These are phyloP conservation scores for Quercus variabilis DNA, from an alignment of 306 rosid species.

Conservation along the genomic window DNA sequence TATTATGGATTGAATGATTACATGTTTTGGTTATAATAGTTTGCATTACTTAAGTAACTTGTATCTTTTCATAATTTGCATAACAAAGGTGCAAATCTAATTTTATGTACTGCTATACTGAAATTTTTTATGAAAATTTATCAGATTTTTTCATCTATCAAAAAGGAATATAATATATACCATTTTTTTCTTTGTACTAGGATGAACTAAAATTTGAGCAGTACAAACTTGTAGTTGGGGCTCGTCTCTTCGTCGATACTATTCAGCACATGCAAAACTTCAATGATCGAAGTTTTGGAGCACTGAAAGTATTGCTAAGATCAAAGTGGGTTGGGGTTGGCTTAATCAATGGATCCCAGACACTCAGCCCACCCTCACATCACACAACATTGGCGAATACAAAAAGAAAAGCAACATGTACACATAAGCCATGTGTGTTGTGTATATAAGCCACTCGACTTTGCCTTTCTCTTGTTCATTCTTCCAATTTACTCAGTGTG, in stretches of 20 bases:
- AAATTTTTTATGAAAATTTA: too few species aligned
- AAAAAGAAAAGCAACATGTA: neutral
- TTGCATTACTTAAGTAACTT: neutral
- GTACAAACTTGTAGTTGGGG: constrained; percentile 54
- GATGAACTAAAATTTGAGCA: constrained; percentile 73
- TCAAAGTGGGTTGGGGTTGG: constrained; percentile 15
- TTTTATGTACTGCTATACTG: neutral
- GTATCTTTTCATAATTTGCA: neutral
- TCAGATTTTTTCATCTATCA: too few species aligned
- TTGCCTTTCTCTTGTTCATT: neutral
- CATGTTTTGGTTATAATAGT: neutral
- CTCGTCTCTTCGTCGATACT: constrained; percentile 41
- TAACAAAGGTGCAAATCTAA: neutral
- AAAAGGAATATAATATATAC: too few species aligned
- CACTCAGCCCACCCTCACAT: neutral
- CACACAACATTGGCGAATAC: too few species aligned
- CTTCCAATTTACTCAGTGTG: neutral
- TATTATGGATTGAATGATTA: neutral
- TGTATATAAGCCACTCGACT: neutral
- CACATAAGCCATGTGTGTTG: neutral
- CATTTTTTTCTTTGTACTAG: constrained; percentile 40
- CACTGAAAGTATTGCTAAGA: constrained; percentile 26
- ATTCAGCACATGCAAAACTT: constrained; percentile 55
- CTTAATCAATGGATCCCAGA: neutral
- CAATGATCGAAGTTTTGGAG: constrained; percentile 59